Conservation (phyloP, 1,284 basidiomycete species). For the Caloboletus inedulis region DNA sequence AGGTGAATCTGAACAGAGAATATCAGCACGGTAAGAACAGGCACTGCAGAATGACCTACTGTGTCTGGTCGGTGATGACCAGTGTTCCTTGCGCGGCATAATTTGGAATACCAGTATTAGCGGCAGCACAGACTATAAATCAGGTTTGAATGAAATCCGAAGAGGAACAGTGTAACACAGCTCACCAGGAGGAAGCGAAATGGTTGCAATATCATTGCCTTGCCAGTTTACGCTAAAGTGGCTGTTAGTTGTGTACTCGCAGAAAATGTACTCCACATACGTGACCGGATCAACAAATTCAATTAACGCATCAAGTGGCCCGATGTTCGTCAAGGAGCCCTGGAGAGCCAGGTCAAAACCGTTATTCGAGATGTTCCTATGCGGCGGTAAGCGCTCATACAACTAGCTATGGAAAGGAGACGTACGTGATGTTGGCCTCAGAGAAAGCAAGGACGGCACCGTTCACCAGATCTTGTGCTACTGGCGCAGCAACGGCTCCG, state of each 20-base stretch:
- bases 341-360: slow-evolving; percentile 60
- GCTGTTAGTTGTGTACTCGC: slow-evolving; percentile 3
- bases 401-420: slow-evolving; percentile 40
- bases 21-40: neutral
- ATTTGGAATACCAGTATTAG: slow-evolving; percentile 66
- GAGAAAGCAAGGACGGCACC: slow-evolving; percentile 54
- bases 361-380: slow-evolving; percentile 52
- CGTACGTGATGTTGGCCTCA: slow-evolving; percentile 60
- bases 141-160: neutral
- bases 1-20: slow-evolving; percentile 50
- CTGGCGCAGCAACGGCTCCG: slow-evolving; percentile 62
- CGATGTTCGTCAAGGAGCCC: slow-evolving; percentile 58
- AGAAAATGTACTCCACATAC: slow-evolving; percentile 29
- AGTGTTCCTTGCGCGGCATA: slow-evolving; percentile 52
- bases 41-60: slow-evolving; percentile 36
- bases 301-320: slow-evolving; percentile 65
- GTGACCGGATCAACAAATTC: slow-evolving; percentile 57
- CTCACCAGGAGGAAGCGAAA: slow-evolving; percentile 57
- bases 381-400: slow-evolving; percentile 43
- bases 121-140: slow-evolving; percentile 60
- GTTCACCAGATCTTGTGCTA: slow-evolving; percentile 68
- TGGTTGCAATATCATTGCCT: slow-evolving; percentile 63
- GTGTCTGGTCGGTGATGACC: slow-evolving; percentile 49
- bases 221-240: slow-evolving; percentile 57
- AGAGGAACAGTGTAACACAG: neutral